Evolutionary conservation across 1,139 yeast genomes (phyloP).

Genomic region (Torulaspora globosa): DNA sequence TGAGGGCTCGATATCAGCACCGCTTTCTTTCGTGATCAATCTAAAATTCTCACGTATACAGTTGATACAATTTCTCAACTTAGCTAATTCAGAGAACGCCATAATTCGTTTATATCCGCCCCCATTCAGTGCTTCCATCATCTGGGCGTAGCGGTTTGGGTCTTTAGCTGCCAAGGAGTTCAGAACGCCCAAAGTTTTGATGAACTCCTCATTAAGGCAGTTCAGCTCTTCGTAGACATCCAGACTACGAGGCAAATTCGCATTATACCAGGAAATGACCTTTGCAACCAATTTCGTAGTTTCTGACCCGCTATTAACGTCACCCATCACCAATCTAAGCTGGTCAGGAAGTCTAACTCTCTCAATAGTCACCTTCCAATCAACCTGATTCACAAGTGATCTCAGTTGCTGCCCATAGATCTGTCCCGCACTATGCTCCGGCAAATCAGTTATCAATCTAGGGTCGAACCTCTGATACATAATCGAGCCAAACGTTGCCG

Average conservation of each 20-base stretch:
- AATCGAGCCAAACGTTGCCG: slow-evolving; percentile 90
- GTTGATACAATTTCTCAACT: slow-evolving; percentile 41
- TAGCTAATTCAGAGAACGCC: slow-evolving; percentile 20
- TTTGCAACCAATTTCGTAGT: slow-evolving; percentile 84
- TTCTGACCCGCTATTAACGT: slow-evolving; percentile 85
- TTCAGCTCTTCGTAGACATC: slow-evolving; percentile 55
- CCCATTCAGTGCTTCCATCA: slow-evolving; percentile 30
- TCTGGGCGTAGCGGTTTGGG: slow-evolving; percentile 30
- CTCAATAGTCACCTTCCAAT: slow-evolving; percentile 57
- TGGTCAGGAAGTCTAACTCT: slow-evolving; percentile 64
- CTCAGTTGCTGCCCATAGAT: slow-evolving; percentile 36
- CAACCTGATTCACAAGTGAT: slow-evolving; percentile 42
- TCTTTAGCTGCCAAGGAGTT: slow-evolving; percentile 35
- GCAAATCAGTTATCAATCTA: slow-evolving; percentile 44
- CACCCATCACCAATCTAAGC: slow-evolving; percentile 80
- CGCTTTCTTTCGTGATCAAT: slow-evolving; percentile 56
- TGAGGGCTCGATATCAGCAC: slow-evolving; percentile 85
- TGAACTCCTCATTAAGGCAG: slow-evolving; percentile 54
- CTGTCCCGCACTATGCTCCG: slow-evolving; percentile 19
- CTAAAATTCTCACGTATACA: slow-evolving; percentile 55
- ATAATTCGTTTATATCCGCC: slow-evolving; percentile 5
- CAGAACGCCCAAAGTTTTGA: slow-evolving; percentile 46
- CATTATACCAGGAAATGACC: slow-evolving; percentile 66
- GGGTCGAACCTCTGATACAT: slow-evolving; percentile 72
- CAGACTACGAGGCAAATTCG: slow-evolving; percentile 48